Percentiles rank a stretch among this genome's conserved stretches.
phyloP scores from a whole-genome alignment of 2,329 filamentous ascomycete genomes.

The Cercospora berteroae region DNA sequence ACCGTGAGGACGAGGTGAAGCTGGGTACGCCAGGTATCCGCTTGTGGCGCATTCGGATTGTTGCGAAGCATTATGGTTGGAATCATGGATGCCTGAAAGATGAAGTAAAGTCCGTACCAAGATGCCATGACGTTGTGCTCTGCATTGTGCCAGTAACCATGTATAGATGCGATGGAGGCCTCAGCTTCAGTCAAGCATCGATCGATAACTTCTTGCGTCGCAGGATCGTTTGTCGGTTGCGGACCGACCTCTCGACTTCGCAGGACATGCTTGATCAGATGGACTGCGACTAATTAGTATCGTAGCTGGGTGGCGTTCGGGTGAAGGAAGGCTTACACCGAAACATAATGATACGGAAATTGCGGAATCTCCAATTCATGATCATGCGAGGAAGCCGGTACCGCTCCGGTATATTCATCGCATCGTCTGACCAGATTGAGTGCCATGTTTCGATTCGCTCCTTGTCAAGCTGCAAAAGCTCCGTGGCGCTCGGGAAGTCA shows the following conservation, averaged over 20 bases:
- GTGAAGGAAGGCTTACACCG: slow-evolving; percentile 27
- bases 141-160: slow-evolving; percentile 41
- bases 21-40: slow-evolving; percentile 45
- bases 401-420: slow-evolving; percentile 36
- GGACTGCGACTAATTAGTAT: slow-evolving; percentile 27
- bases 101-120: slow-evolving; percentile 51
- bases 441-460: slow-evolving; percentile 43
- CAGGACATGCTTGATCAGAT: slow-evolving; percentile 44
- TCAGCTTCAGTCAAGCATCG: slow-evolving; percentile 47
- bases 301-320: not conserved
- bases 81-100: slow-evolving; percentile 52
- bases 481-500: slow-evolving; percentile 43
- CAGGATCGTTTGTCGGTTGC: slow-evolving; percentile 9
- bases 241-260: slow-evolving; percentile 23
- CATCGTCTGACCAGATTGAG: slow-evolving; percentile 39
- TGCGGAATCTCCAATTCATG: slow-evolving; percentile 47
- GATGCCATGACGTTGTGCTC: slow-evolving; percentile 44
- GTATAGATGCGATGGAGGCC: slow-evolving; percentile 43
- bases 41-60: slow-evolving; percentile 40
- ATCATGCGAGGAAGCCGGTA: slow-evolving; percentile 45
- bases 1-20: slow-evolving; percentile 41
- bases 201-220: slow-evolving; percentile 32
- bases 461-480: slow-evolving; percentile 45
- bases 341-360: slow-evolving; percentile 51
- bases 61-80: slow-evolving; percentile 51